Evolutionary conservation across 2,329 filamentous ascomycete genomes (phyloP).

Genomic region (Juglanconis oblonga): DNA sequence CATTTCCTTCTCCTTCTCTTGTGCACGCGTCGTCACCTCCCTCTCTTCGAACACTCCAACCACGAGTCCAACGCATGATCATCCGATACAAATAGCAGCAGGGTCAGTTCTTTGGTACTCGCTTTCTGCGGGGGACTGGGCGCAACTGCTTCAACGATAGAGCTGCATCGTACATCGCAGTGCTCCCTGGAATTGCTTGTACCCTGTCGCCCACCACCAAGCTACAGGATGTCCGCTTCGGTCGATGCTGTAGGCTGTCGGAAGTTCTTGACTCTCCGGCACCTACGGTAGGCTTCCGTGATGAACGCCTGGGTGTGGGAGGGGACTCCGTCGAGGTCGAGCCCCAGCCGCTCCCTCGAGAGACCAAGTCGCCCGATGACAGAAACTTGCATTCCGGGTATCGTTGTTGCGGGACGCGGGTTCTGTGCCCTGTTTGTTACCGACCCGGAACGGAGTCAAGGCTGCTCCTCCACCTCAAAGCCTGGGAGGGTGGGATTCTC

Average conservation of each 20-base stretch:
- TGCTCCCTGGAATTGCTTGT: not conserved
- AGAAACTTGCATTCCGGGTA: not conserved
- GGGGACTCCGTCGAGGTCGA: not conserved
- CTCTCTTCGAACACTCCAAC: not conserved
- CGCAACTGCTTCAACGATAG: conserved; percentile 2
- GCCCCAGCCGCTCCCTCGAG: not conserved
- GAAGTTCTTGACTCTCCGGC: not conserved
- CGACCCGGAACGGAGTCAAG: conserved; percentile 2
- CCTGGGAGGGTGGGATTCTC: conserved; percentile 13
- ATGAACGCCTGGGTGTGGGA: not conserved
- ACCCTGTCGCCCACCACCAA: conserved; percentile 2
- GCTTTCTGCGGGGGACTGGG: not conserved
- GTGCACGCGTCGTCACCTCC: no score
- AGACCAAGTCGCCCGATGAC: not conserved
- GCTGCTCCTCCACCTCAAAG: conserved; percentile 4
- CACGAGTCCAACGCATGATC: not conserved
- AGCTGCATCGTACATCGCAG: conserved; percentile 6
- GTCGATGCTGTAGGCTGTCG: not conserved
- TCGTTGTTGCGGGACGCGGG: conserved; percentile 1
- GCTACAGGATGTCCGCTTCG: not conserved
- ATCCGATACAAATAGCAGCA: not conserved
- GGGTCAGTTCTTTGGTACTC: conserved; percentile 4
- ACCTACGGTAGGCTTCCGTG: not conserved
- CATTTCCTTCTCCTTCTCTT: no score
- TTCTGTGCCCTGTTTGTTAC: not conserved